Base-by-base conservation (phyloP, 768 basidiomycete genomes). In the Hortiboletus campestris region DNA sequence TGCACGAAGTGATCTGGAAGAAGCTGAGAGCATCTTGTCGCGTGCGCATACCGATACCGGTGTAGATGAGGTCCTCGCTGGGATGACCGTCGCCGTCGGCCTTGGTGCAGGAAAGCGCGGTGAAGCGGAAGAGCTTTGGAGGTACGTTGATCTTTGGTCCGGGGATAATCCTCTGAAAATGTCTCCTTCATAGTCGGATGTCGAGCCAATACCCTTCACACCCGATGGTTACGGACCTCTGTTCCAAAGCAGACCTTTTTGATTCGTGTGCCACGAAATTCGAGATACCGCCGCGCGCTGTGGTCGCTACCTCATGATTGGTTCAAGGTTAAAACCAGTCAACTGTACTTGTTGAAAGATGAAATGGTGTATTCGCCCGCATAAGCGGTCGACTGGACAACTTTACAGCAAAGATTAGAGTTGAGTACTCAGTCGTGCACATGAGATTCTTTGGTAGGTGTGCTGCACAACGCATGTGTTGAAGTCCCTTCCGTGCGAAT, bases 1-100 rank as follows among this genome's bases (percentile, higher is more conserved):
- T 52, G 91, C 90, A n/a, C 84, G 83, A 68, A 89, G 88, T 4
- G 89, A 91, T 65, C 70, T 93, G 50, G 88, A 90, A 60, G 90
- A 92, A 67, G 84, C 89, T 0, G 60, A 60, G 46, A 45, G 56
- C 22, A 39, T 69, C 13, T 68, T 88, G 22, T 73, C 77, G 44
- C 85, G 84, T 62, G 79, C 68, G 10, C 64, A 64, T 36, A 56
- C 71, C n/a, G 58, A 65, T 22, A 61, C 63, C 11, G 83, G 89
- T 62, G 70, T 79, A 44, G 62, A 62, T 38, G 90, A 92, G 65
- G 78, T 89, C 14, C 74, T 88, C 41, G 88, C 87, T 8, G 89
- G 84, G 1, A 76, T 79, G 65, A 77, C 80, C 2, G 86, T 89
- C 46, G 85, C 84, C 7, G 77, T 81, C 7, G 83, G 85, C 6